Conservation (phyloP, 305 asterid genomes). For the Petunia hybrid region DNA sequence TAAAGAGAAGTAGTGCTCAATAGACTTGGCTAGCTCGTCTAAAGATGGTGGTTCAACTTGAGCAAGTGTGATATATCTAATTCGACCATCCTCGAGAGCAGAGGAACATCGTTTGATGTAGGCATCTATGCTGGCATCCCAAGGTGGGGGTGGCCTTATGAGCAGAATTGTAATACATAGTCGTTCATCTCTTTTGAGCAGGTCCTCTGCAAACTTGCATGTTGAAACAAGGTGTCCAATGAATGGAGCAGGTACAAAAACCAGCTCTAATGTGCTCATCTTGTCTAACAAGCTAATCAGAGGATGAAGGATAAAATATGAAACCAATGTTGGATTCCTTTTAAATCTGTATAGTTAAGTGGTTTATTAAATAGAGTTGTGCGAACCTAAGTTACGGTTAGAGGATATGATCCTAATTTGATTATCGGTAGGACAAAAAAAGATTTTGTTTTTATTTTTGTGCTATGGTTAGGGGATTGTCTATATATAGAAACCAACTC, state of each 20-base stretch:
- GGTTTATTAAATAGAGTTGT: too few relatives aligned
- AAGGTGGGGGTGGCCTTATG: slow-evolving; percentile 36
- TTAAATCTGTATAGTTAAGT: neutral
- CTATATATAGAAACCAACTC: too few relatives aligned
- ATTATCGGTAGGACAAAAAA: neutral
- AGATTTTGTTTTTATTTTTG: too few relatives aligned
- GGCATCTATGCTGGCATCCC: slow-evolving; percentile 24
- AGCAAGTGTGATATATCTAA: slow-evolving; percentile 49
- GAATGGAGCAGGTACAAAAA: slow-evolving; percentile 56
- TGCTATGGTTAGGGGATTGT: too few relatives aligned
- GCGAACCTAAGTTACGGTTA: too few relatives aligned
- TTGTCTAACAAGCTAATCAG: slow-evolving; percentile 10
- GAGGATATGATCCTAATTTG: neutral
- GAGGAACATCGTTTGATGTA: slow-evolving; percentile 14
- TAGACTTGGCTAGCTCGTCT: slow-evolving; percentile 18
- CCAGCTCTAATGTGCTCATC: slow-evolving; percentile 39
- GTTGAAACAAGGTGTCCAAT: slow-evolving; percentile 54
- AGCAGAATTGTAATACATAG: slow-evolving; percentile 50
- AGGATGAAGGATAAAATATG: neutral
- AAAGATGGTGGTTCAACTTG: slow-evolving; percentile 28
- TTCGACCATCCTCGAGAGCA: slow-evolving; percentile 3
- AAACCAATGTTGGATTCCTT: neutral
- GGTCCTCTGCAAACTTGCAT: slow-evolving; percentile 47
- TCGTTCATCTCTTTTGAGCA: slow-evolving; percentile 44
- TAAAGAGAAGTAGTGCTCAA: slow-evolving; percentile 22